Percentiles rank a stretch among this genome's conserved stretches.
Conservation (phyloP, 768 basidiomycete genomes). For the Tulasnella sp. region DNA sequence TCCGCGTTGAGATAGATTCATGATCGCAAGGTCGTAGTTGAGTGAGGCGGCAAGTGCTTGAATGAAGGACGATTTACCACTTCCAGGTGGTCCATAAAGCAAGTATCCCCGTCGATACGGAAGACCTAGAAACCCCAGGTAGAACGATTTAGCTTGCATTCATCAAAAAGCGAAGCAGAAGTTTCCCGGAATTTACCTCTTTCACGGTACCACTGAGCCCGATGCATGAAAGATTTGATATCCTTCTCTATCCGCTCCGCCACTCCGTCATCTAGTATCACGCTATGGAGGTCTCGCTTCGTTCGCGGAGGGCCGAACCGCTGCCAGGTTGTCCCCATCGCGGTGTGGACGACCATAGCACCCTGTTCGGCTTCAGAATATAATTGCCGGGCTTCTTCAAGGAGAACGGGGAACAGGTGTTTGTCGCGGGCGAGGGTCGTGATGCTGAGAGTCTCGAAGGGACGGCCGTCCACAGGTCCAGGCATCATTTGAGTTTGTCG, state of each 20-base stretch:
- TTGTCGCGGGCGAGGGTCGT: constrained; percentile 91
- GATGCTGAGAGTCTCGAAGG: constrained; percentile 96
- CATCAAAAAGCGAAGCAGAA: background rate
- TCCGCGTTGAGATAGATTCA: constrained; percentile 95
- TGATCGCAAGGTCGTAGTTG: constrained; percentile 91
- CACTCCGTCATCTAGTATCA: constrained; percentile 82
- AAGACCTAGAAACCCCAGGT: constrained; percentile 66
- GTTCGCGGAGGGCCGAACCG: constrained; percentile 91
- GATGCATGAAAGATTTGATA: constrained; percentile 74
- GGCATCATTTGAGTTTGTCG: constrained; percentile 86
- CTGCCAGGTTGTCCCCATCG: constrained; percentile 96
- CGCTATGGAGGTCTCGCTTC: constrained; percentile 84
- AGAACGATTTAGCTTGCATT: background rate
- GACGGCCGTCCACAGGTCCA: constrained; percentile 86
- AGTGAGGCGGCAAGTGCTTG: constrained; percentile 93
- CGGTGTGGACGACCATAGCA: constrained; percentile 93
- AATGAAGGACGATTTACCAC: constrained; percentile 98
- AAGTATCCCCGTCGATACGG: constrained; percentile 92
- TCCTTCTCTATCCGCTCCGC: constrained; percentile 83
- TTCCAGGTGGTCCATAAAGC: constrained; percentile 94
- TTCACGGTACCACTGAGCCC: constrained; percentile 95
- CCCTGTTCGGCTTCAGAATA: constrained; percentile 87
- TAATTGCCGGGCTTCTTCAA: constrained; percentile 86
- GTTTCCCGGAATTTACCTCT: constrained; percentile 62
- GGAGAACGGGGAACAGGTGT: constrained; percentile 72